Evolutionary conservation across 176 grass and related monocot species (phyloP).

Genomic region (Musa itinerans): DNA sequence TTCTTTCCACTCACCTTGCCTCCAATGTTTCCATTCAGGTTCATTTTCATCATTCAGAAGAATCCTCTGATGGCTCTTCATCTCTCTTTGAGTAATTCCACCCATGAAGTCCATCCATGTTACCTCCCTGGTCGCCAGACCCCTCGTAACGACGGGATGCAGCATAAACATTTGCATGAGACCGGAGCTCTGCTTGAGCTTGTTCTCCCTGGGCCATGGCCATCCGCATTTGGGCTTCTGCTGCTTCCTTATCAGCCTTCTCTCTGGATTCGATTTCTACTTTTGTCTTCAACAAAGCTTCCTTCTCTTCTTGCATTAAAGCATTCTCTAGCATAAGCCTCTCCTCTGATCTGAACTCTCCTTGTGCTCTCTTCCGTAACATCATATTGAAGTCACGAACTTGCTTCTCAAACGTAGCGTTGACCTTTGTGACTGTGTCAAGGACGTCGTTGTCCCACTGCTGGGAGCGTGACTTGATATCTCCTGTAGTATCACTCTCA

Average conservation of each 20-base stretch:
- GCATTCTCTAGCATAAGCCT: conserved; percentile 83
- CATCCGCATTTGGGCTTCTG: conserved; percentile 62
- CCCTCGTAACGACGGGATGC: conserved; percentile 37
- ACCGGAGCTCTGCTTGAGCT: conserved; percentile 46
- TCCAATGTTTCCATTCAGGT: conserved; percentile 44
- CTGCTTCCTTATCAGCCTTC: conserved; percentile 65
- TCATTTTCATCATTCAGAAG: conserved; percentile 85
- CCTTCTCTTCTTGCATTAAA: conserved; percentile 71
- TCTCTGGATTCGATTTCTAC: conserved; percentile 61
- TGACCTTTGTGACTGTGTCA: conserved; percentile 76
- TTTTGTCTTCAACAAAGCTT: conserved; percentile 36
- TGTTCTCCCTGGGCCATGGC: conserved; percentile 49
- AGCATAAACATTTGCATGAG: conserved; percentile 48
- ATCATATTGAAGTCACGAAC: conserved; percentile 95
- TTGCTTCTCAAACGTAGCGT: conserved; percentile 87
- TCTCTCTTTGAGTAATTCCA: conserved; percentile 69
- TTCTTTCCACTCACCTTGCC: conserved; percentile 52
- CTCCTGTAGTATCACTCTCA: conserved; percentile 61
- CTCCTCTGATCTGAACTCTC: conserved; percentile 92
- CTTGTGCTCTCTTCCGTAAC: conserved; percentile 68
- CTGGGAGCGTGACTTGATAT: conserved; percentile 65
- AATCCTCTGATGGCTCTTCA: conserved; percentile 84
- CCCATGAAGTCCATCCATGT: conserved; percentile 27
- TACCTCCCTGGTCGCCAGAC: conserved; percentile 40
- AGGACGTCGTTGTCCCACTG: conserved; percentile 98